Evolutionary conservation across 352 stramenopile genomes (phyloP).

Genomic region (Saprolegnia parasitica): DNA sequence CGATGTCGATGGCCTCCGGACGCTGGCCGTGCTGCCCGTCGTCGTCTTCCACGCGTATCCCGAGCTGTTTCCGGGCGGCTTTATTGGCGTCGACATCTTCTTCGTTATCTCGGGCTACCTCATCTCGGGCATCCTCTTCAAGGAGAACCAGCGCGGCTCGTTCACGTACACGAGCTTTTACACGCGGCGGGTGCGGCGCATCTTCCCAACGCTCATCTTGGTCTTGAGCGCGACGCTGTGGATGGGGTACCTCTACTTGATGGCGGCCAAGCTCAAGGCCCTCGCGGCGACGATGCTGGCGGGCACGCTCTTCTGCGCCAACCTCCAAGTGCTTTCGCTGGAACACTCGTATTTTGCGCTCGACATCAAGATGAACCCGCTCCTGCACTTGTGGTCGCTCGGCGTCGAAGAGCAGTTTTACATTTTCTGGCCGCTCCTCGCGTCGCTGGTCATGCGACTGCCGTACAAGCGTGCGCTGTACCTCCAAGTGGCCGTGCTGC

Average conservation of each 20-base stretch:
- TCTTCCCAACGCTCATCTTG: slow-evolving; percentile 23
- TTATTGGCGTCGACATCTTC: slow-evolving; percentile 28
- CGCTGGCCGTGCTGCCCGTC: slow-evolving; percentile 18
- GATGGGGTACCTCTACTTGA: slow-evolving; percentile 21
- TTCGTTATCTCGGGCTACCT: slow-evolving; percentile 30
- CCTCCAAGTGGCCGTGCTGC: not conserved
- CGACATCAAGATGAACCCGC: slow-evolving; percentile 27
- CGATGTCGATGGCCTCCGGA: slow-evolving; percentile 26
- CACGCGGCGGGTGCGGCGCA: slow-evolving; percentile 24
- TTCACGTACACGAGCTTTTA: slow-evolving; percentile 29
- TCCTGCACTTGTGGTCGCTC: slow-evolving; percentile 28
- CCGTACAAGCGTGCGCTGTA: not conserved
- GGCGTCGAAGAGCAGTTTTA: slow-evolving; percentile 30
- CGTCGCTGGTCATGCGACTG: not conserved
- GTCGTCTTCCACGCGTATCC: slow-evolving; percentile 28
- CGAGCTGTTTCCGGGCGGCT: slow-evolving; percentile 17
- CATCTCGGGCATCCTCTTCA: slow-evolving; percentile 29
- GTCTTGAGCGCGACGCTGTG: slow-evolving; percentile 15
- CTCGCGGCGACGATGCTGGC: slow-evolving; percentile 26
- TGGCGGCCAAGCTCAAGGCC: slow-evolving; percentile 20
- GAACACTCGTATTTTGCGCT: slow-evolving; percentile 17
- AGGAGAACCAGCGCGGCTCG: slow-evolving; percentile 8
- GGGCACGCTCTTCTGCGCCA: slow-evolving; percentile 26
- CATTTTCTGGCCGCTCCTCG: slow-evolving; percentile 26
- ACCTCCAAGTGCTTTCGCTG: slow-evolving; percentile 21